Evolutionary conservation across 805 yeast genomes (phyloP).

Genomic region (Pachysolen tannophilus): DNA sequence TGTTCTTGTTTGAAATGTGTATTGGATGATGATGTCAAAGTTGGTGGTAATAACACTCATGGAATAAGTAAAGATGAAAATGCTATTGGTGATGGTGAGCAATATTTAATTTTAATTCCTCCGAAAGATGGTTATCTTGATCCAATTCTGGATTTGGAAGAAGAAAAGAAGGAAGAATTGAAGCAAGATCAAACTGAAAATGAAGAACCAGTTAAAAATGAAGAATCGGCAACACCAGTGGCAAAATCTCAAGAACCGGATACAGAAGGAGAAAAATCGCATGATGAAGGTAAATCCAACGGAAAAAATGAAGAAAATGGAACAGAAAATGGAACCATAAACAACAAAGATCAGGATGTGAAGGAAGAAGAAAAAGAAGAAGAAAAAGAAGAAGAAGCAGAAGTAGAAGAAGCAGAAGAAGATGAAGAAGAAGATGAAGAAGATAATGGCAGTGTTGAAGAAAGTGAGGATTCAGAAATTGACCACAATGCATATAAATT

Average conservation of each 20-base stretch:
- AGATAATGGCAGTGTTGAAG: conserved; percentile 14
- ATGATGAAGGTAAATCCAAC: conserved; percentile 14
- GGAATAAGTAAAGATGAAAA: conserved; percentile 14
- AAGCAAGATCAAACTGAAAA: conserved; percentile 15
- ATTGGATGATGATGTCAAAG: conserved; percentile 35
- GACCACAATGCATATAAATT: conserved; percentile 36
- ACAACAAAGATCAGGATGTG: conserved; percentile 17
- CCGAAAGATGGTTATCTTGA: conserved; percentile 12
- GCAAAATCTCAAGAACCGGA: conserved; percentile 19
- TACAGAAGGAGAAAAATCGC: conserved; percentile 17
- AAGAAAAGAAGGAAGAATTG: conserved; percentile 12
- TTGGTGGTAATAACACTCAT: conserved; percentile 15
- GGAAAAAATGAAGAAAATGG: conserved; percentile 16
- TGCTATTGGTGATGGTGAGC: conserved; percentile 10
- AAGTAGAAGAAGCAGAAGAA: conserved; percentile 13
- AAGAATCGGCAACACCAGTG: conserved; percentile 14
- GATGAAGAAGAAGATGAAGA: conserved; percentile 17
- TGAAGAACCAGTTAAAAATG: conserved; percentile 23
- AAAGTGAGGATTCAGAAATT: conserved; percentile 22
- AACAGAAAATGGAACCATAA: conserved; percentile 16
- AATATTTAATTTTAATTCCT: conserved; percentile 7
- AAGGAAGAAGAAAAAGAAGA: conserved; percentile 11
- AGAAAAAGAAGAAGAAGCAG: conserved; percentile 17
- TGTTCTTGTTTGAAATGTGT: conserved; percentile 54
- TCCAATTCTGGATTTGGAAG: no score